Percentiles rank a stretch among this genome's conserved stretches.
These are phyloP conservation scores for Solanum hybrid DNA, from an alignment of 305 asterid species.

Conservation along the genomic window DNA sequence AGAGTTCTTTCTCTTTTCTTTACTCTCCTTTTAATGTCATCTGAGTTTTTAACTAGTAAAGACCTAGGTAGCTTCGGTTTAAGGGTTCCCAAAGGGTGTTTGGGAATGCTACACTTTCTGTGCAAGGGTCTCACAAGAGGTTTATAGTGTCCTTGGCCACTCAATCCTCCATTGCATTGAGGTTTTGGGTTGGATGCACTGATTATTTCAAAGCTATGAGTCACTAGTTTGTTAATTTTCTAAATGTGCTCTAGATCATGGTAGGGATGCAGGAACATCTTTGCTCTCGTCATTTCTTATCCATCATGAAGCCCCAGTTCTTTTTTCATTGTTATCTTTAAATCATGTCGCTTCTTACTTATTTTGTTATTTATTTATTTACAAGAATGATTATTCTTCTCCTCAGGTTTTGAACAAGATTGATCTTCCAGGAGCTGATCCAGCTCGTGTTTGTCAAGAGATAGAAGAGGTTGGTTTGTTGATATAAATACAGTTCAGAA, in stretches of 20 bases:
- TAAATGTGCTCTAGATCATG: background rate
- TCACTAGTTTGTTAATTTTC: background rate
- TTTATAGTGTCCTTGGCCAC: background rate
- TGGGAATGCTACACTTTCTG: background rate
- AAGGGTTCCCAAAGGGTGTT: background rate
- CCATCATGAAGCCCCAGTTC: background rate
- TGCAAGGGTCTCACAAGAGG: background rate
- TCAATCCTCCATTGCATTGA: background rate
- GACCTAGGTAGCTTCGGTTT: background rate
- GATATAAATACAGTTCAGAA: background rate
- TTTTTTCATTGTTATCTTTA: background rate
- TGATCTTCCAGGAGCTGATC: constrained; percentile 99
- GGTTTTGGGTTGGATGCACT: background rate
- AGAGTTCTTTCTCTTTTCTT: background rate
- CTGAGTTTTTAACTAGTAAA: background rate
- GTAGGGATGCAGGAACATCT: background rate
- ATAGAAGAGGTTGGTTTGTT: constrained; percentile 84
- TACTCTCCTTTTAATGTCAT: background rate
- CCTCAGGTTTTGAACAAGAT: constrained; percentile 95
- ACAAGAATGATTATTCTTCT: constrained; percentile 11
- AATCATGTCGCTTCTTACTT: background rate
- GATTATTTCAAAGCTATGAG: background rate
- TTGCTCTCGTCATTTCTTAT: background rate
- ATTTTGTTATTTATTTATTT: background rate
- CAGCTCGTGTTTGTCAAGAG: constrained; percentile 76